These are phyloP conservation scores for Diophrys sp. DNA, from an alignment of 73 alveolate genomes.

Conservation along the genomic window DNA sequence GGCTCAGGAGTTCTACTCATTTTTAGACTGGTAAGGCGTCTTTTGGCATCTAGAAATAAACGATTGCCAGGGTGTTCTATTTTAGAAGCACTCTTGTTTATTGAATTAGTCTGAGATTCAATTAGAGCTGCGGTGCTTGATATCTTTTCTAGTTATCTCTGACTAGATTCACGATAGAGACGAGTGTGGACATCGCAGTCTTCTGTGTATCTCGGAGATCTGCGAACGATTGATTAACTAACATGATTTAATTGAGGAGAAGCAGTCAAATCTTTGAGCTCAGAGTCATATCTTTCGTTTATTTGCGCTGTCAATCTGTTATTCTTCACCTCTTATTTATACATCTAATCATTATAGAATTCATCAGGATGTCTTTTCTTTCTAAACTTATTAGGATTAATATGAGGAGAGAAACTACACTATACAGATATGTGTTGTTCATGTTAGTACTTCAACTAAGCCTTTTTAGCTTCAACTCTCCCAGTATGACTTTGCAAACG, in stretches of 20 bases:
- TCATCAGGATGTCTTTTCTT: background rate
- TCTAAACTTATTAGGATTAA: background rate
- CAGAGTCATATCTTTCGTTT: background rate
- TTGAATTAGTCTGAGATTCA: background rate
- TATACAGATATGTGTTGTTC: background rate
- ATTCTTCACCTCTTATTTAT: background rate
- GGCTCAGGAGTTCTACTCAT: background rate
- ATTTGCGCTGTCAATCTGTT: background rate
- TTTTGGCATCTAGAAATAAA: background rate
- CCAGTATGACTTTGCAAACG: background rate
- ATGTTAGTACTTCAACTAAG: background rate
- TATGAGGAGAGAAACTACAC: background rate
- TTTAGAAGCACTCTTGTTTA: background rate
- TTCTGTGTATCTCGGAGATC: background rate
- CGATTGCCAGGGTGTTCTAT: background rate
- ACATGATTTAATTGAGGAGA: background rate
- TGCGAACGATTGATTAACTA: background rate
- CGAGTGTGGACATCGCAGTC: background rate
- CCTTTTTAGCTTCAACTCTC: background rate
- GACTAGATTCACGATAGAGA: background rate
- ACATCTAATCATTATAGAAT: background rate
- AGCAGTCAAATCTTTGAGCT: background rate
- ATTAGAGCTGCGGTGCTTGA: background rate
- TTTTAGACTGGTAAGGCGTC: background rate
- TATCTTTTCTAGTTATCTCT: background rate